Evolutionary conservation across 2,329 filamentous ascomycete genomes (phyloP), one percentile per base, ranked within the genome.

Genomic region (Exophiala dermatitidis): DNA sequence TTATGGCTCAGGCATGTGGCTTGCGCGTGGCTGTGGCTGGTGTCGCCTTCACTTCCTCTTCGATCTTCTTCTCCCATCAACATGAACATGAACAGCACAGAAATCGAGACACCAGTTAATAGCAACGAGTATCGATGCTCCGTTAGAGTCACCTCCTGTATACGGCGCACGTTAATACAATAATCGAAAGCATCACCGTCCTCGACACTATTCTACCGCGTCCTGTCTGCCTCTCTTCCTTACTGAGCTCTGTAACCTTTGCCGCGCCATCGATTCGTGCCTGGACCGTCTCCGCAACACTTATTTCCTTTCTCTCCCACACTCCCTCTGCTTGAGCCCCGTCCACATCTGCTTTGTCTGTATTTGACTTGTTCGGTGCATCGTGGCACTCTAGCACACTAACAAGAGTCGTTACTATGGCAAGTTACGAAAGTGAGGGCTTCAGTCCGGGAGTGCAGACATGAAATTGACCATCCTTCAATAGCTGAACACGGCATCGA

Each of bases 401-500:
- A 12, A 9, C 36, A 41, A 5, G 12, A 41, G 5, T 26, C 19
- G 38, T 41, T 41, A 53, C 38, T 28, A 64, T 64, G 62, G 53
- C 60, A 29, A 64, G 62, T 52, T 64, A 64, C 53, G 62, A 64
- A 47, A 63, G 62, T 64, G 52, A 51, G 60, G 31, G 6, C 31
- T 19, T 12, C 48, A 33, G 7, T 32, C 6, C n/a, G 8, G 33
- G 28, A 37, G 19, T 19, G 3, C 44, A 12, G 8, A 41, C n/a
- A 26, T 9, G 12, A 36, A 45, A 37, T 32, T 57, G 45, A 57
- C 50, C 4, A 12, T 9, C 5, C 30, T 29, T 28, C 8, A 50
- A 10, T 48, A 64, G 62, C 57, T 46, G 62, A 64, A 54, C 62
- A 64, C 53, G 60, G 59, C 4, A 50, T 46, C 32, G 59, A 63